These are phyloP conservation scores for Ramalina peruviana DNA, from an alignment of 495 filamentous ascomycete genomes.

Conservation along the genomic window DNA sequence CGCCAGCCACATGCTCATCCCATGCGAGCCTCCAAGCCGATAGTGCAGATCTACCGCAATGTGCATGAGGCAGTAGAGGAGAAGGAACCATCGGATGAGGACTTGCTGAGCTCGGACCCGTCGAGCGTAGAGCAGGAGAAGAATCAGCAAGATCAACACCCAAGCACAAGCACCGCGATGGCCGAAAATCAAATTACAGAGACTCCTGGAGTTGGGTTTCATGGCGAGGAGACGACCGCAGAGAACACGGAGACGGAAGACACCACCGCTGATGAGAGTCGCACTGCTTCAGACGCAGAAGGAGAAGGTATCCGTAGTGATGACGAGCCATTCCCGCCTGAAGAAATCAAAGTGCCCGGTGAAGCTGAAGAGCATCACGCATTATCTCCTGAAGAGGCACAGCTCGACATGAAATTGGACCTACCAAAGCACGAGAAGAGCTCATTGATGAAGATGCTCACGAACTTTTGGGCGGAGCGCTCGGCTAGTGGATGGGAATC, in stretches of 20 bases:
- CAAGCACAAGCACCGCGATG: constrained; percentile 13
- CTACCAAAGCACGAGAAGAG: constrained; percentile 82
- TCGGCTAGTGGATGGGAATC: constrained; percentile 93
- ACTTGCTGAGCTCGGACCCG: constrained; percentile 20
- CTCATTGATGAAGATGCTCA: constrained; percentile 85
- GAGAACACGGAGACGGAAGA: constrained; percentile 38
- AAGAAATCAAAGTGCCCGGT: constrained; percentile 54
- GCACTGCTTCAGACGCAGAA: constrained; percentile 52
- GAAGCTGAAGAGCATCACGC: constrained; percentile 50
- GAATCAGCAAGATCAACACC: constrained; percentile 7
- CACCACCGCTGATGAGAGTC: constrained; percentile 32
- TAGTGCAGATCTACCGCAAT: constrained; percentile 89
- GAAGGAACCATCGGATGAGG: constrained; percentile 57
- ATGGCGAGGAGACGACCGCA: constrained; percentile 18
- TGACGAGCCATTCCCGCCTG: constrained; percentile 45
- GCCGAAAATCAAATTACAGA: constrained; percentile 9
- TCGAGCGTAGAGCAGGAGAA: constrained; percentile 9
- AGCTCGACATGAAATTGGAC: constrained; percentile 49
- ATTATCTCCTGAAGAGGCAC: constrained; percentile 40
- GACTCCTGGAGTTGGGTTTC: constrained; percentile 21
- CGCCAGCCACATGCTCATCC: constrained; percentile 74
- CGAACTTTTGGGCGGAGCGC: constrained; percentile 95
- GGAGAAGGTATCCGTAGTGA: constrained; percentile 49
- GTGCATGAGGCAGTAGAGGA: constrained; percentile 87
- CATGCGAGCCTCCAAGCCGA: constrained; percentile 81